These are phyloP conservation scores for Phoenix roebelenii DNA, from an alignment of 176 grass and related monocot species.

Conservation along the genomic window DNA sequence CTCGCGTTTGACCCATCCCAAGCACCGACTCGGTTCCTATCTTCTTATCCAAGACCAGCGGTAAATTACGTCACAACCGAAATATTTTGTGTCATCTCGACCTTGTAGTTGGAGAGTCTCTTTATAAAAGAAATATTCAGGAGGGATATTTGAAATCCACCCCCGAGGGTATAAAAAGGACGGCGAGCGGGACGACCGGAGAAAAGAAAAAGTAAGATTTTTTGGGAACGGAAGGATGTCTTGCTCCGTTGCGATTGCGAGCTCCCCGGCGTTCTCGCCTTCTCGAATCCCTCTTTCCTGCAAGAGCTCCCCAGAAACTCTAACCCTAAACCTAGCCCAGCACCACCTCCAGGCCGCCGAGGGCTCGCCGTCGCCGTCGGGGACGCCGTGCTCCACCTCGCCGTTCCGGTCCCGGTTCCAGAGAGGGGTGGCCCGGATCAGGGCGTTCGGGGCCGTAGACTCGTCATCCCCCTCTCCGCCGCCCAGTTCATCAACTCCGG, in stretches of 20 bases:
- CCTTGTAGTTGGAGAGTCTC: too few relatives aligned
- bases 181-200: accelerated
- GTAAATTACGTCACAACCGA: too few relatives aligned
- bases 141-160: not conserved
- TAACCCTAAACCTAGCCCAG: constrained; percentile 23
- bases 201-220: too few relatives aligned
- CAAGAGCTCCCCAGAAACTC: constrained; percentile 73
- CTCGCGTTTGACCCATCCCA: too few relatives aligned
- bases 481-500: not conserved
- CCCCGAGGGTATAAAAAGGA: not conserved
- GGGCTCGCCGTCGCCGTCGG: constrained; percentile 29
- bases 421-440: not conserved
- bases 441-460: constrained; percentile 15
- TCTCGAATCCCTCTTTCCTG: constrained; percentile 65
- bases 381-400: constrained; percentile 10
- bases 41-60: too few relatives aligned
- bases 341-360: constrained; percentile 22
- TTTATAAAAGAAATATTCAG: not conserved
- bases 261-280: constrained; percentile 85
- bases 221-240: constrained; percentile 26
- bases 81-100: too few relatives aligned
- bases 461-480: constrained; percentile 13
- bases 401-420: constrained; percentile 33
- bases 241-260: constrained; percentile 83
- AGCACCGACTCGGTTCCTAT: too few relatives aligned